phyloP scores from a whole-genome alignment of 306 rosid species.

The Medicago truncatula region DNA sequence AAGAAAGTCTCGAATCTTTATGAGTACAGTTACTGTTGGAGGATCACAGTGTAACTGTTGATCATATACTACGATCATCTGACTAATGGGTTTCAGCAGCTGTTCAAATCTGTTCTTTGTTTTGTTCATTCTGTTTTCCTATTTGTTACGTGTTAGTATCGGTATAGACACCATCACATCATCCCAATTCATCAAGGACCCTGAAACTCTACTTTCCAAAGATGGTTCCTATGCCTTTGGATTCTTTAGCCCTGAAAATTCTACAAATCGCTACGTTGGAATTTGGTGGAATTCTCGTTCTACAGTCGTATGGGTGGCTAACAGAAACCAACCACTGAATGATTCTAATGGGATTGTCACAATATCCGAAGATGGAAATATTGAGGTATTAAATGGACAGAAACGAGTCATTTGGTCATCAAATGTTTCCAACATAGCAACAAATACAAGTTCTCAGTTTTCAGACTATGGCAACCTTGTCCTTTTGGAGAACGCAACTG shows the following conservation, averaged over 20 bases:
- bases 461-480: conserved; percentile 51
- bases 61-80: not conserved
- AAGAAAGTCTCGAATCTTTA: not conserved
- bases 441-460: conserved; percentile 35
- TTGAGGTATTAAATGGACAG: conserved; percentile 38
- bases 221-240: conserved; percentile 28
- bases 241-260: conserved; percentile 33
- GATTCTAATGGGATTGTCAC: conserved; percentile 34
- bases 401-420: conserved; percentile 48
- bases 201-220: conserved; percentile 23
- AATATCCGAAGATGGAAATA: conserved; percentile 41
- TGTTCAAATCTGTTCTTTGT: not conserved
- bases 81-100: conserved; percentile 11
- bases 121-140: not conserved
- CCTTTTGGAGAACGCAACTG: conserved; percentile 9
- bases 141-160: not conserved
- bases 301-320: conserved; percentile 40
- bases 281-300: conserved; percentile 23
- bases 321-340: conserved; percentile 36
- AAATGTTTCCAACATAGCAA: conserved; percentile 6
- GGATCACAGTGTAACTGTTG: not conserved
- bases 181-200: conserved; percentile 31
- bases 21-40: not conserved
- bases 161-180: conserved; percentile 7
- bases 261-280: conserved; percentile 33